phyloP scores from a whole-genome alignment of 108 stramenopile species.

The Cyclotella atomus region DNA sequence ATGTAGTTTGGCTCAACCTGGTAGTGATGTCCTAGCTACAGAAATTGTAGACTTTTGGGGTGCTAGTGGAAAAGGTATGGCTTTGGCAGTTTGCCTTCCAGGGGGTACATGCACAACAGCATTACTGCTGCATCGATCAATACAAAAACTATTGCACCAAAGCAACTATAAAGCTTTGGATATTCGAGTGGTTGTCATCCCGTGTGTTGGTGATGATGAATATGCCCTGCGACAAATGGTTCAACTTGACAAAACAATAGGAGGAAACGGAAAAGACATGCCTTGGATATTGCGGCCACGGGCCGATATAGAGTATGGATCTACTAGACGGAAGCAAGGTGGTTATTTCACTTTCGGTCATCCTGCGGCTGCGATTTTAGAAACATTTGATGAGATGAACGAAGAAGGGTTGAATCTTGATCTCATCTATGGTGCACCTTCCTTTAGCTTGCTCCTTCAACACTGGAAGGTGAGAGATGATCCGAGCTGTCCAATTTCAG shows the following conservation, averaged over 20 bases:
- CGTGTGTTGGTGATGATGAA: conserved; percentile 82
- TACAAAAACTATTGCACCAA: conserved; percentile 44
- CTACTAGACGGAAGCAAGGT: conserved; percentile 17
- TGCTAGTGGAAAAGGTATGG: conserved; percentile 55
- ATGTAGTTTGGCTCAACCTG: conserved; percentile 54
- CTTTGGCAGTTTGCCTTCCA: conserved; percentile 72
- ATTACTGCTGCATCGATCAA: conserved; percentile 62
- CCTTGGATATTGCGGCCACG: conserved; percentile 64
- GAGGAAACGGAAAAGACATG: conserved; percentile 59
- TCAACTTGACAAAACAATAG: conserved; percentile 52
- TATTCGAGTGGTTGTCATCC: conserved; percentile 82
- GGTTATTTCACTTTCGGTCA: conserved; percentile 79
- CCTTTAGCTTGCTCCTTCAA: conserved; percentile 73
- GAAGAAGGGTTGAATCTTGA: conserved; percentile 68
- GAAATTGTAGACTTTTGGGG: conserved; percentile 73
- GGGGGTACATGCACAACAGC: conserved; percentile 89
- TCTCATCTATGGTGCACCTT: conserved; percentile 82
- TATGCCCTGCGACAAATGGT: conserved; percentile 86
- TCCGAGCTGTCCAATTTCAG: conserved; percentile 51
- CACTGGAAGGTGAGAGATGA: conserved; percentile 63
- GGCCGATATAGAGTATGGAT: conserved; percentile 38
- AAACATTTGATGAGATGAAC: conserved; percentile 71
- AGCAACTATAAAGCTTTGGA: conserved; percentile 42
- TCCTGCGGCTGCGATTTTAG: conserved; percentile 60
- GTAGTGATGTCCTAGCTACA: conserved; percentile 47